These are phyloP conservation scores for Astrephomene gubernaculifera DNA, from an alignment of 139 green algal genomes.

Conservation along the genomic window DNA sequence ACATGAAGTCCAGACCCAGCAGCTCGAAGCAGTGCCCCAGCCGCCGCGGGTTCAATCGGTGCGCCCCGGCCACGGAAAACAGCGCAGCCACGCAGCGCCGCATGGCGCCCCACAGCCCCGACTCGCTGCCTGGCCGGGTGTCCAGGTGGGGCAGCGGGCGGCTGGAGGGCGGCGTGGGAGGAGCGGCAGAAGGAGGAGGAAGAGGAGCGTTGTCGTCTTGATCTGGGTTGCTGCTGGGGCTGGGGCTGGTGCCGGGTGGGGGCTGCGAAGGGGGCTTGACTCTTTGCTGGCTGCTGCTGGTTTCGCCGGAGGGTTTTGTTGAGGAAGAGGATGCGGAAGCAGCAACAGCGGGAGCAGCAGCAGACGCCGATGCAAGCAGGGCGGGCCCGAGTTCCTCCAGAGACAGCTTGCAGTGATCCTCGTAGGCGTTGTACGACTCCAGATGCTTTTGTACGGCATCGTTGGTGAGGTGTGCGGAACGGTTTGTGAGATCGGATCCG, in stretches of 20 bases:
- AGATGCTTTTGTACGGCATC: conserved; percentile 70
- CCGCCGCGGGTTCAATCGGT: conserved; percentile 57
- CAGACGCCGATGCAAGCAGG: neutral
- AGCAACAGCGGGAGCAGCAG: too few species aligned
- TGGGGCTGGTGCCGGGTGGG: too few species aligned
- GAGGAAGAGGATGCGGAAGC: too few species aligned
- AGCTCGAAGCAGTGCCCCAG: conserved; percentile 67
- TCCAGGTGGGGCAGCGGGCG: neutral
- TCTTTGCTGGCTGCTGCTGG: too few species aligned
- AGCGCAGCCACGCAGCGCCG: conserved; percentile 34
- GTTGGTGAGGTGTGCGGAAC: conserved; percentile 70
- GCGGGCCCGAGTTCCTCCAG: conserved; percentile 49
- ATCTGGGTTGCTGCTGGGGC: too few species aligned
- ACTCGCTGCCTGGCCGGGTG: conserved; percentile 11
- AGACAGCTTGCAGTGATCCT: conserved; percentile 72
- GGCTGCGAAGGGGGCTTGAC: too few species aligned
- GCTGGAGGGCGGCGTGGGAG: neutral
- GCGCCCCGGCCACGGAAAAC: conserved; percentile 1
- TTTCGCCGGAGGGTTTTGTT: too few species aligned
- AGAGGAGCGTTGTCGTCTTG: too few species aligned
- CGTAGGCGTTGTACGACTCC: conserved; percentile 60
- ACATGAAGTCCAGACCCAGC: conserved; percentile 76
- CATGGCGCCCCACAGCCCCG: conserved; percentile 56
- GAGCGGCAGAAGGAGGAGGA: too few species aligned
- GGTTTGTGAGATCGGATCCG: conserved; percentile 63